Conservation (phyloP, 768 basidiomycete species). For the Rhodosporidiobolus odoratus region DNA sequence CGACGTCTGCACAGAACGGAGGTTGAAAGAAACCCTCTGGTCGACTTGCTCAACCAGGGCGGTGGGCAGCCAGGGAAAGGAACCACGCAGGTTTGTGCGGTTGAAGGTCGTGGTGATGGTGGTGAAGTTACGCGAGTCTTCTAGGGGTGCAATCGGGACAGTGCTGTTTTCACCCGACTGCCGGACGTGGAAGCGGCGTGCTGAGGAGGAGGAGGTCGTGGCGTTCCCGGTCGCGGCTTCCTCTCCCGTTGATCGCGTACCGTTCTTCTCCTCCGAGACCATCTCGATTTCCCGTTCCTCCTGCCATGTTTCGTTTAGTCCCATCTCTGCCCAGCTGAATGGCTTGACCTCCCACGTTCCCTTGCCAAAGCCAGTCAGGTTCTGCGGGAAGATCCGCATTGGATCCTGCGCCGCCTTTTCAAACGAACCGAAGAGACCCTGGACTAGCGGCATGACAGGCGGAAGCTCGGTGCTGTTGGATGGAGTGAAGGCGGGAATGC, state of each 20-base stretch:
- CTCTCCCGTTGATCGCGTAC: background rate
- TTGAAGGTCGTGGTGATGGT: conserved; percentile 16
- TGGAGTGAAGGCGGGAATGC: background rate
- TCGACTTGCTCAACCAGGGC: too few species aligned
- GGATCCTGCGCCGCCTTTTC: background rate
- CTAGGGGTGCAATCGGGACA: too few species aligned
- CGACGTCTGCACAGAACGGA: conserved; percentile 20
- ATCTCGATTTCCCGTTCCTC: background rate
- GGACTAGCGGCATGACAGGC: background rate
- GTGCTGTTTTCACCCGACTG: background rate
- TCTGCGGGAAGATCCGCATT: conserved; percentile 12
- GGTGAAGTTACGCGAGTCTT: background rate
- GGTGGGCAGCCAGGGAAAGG: conserved; percentile 13
- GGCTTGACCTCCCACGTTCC: conserved; percentile 4
- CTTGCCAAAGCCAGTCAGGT: conserved; percentile 31
- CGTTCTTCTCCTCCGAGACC: background rate
- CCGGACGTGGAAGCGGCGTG: background rate
- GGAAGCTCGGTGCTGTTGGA: background rate
- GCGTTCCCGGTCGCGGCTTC: background rate
- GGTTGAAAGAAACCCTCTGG: conserved; percentile 15
- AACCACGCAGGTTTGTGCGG: conserved; percentile 22
- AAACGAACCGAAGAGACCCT: background rate
- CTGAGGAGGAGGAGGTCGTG: background rate
- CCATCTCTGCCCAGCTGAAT: conserved; percentile 12
- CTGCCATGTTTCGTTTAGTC: conserved; percentile 29